phyloP scores from a whole-genome alignment of 352 stramenopile genomes.

The Phytopythium aichiense region DNA sequence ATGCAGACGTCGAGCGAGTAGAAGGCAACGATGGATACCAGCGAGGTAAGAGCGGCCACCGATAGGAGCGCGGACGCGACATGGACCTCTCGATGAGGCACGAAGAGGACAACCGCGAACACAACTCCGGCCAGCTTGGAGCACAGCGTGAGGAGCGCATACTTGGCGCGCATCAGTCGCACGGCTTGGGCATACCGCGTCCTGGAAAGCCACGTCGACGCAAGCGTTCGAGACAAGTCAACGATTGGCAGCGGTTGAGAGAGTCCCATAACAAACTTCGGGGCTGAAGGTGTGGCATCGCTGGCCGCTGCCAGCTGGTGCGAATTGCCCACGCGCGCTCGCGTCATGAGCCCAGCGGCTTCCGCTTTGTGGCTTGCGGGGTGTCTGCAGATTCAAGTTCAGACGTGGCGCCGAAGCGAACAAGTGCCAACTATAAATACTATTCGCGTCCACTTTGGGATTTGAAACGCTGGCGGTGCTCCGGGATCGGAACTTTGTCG shows the following conservation, averaged over 20 bases:
- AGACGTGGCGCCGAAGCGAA: no score
- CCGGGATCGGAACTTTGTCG: no score
- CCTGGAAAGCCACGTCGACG: no score
- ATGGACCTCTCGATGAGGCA: background rate
- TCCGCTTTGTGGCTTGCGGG: no score
- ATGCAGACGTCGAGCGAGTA: constrained; percentile 11
- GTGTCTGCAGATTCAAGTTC: no score
- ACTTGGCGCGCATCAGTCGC: background rate
- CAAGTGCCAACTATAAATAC: no score
- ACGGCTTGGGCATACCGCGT: no score
- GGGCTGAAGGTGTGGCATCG: background rate
- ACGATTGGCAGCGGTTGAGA: background rate
- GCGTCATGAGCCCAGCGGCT: background rate
- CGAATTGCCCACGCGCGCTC: background rate
- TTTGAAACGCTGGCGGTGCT: no score
- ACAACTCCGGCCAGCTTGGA: background rate
- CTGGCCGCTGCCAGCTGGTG: background rate
- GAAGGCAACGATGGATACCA: background rate
- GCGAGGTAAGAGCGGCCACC: background rate
- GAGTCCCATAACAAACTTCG: no score
- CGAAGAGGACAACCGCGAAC: background rate
- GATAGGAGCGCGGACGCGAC: background rate
- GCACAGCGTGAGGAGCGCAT: background rate
- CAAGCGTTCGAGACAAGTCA: background rate
- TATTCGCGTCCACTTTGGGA: no score